Conservation (phyloP, 164 flowering plant species). For the Dillenia turbinata region DNA sequence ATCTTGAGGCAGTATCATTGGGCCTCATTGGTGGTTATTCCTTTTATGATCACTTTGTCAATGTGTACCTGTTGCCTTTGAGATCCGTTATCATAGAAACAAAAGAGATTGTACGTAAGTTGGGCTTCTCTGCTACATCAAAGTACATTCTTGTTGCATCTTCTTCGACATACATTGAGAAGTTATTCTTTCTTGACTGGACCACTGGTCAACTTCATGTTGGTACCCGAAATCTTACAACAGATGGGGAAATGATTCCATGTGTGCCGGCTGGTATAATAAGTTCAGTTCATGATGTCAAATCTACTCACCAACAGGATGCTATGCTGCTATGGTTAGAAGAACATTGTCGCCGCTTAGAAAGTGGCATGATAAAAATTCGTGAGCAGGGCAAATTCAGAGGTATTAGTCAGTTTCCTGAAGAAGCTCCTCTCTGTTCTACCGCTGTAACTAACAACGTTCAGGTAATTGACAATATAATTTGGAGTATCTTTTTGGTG, state of each 20-base stretch:
- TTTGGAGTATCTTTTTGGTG: not conserved
- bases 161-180: conserved; percentile 39
- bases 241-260: conserved; percentile 70
- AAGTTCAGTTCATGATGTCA: conserved; percentile 32
- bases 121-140: conserved; percentile 30
- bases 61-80: conserved; percentile 69
- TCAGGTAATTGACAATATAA: conserved; percentile 39
- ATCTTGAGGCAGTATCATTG: conserved; percentile 16
- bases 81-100: conserved; percentile 40
- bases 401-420: conserved; percentile 69
- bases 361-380: conserved; percentile 56
- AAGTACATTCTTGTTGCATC: conserved; percentile 66
- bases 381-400: conserved; percentile 32
- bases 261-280: conserved; percentile 67
- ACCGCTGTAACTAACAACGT: conserved; percentile 77
- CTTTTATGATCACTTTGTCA: conserved; percentile 54
- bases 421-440: conserved; percentile 59
- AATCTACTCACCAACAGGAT: conserved; percentile 52
- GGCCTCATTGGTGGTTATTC: conserved; percentile 91
- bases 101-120: conserved; percentile 22
- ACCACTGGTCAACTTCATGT: conserved; percentile 65
- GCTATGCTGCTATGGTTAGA: conserved; percentile 90
- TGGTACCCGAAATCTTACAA: conserved; percentile 57
- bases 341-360: conserved; percentile 77
- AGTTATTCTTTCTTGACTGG: conserved; percentile 78